Evolutionary conservation across 768 basidiomycete species (phyloP).

Genomic region (Calocera viscosa): DNA sequence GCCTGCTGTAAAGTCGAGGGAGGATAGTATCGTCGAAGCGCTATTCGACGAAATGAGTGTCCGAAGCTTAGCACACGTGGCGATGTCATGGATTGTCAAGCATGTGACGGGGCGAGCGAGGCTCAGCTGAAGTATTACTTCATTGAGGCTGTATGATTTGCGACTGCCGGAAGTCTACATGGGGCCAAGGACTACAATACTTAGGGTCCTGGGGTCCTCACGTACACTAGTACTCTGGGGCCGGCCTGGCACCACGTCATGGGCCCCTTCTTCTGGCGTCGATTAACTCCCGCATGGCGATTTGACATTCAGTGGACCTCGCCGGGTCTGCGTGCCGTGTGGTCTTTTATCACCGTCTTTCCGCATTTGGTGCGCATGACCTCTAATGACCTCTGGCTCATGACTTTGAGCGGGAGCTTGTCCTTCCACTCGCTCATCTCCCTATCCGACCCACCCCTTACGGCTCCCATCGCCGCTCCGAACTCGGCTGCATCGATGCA

Average conservation of each 20-base stretch:
- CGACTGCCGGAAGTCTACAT: background rate
- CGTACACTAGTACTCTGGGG: background rate
- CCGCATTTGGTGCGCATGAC: background rate
- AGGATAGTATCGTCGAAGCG: too few species aligned
- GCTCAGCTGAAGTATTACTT: too few species aligned
- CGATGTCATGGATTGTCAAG: too few species aligned
- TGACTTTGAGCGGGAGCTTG: background rate
- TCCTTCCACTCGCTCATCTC: conserved; percentile 13
- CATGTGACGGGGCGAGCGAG: too few species aligned
- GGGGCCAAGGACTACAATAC: background rate
- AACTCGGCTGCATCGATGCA: conserved; percentile 46
- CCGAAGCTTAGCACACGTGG: too few species aligned
- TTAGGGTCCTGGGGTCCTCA: background rate
- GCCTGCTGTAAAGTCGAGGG: too few species aligned
- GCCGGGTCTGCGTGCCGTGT: background rate
- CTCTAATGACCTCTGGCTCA: background rate
- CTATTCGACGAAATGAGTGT: too few species aligned
- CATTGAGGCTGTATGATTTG: too few species aligned
- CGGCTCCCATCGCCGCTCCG: conserved; percentile 34
- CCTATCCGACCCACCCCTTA: conserved; percentile 39
- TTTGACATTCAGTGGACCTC: conserved; percentile 6
- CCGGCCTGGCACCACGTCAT: conserved; percentile 5
- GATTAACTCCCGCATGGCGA: conserved; percentile 4
- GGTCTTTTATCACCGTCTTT: background rate
- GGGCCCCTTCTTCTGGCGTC: background rate